Evolutionary conservation across 148 eudicot genomes (phyloP).

Genomic region (Dianthus caryophyllus): DNA sequence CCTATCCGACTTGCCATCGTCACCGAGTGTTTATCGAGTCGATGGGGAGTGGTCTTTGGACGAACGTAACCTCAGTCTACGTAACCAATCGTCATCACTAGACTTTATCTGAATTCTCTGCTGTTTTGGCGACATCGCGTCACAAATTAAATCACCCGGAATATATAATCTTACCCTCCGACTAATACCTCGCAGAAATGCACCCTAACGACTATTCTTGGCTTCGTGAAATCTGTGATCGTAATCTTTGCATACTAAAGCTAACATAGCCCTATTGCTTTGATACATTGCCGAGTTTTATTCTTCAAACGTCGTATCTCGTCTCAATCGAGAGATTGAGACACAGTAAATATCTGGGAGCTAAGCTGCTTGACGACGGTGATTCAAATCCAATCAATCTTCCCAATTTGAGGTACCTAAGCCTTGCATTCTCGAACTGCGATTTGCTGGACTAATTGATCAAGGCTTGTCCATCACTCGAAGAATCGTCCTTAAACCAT

Average conservation of each 20-base stretch:
- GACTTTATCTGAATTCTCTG: background rate
- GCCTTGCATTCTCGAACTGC: background rate
- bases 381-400: background rate
- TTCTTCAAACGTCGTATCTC: background rate
- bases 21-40: background rate
- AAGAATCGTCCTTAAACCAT: background rate
- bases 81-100: background rate
- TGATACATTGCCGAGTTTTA: background rate
- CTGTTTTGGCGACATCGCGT: too few species aligned
- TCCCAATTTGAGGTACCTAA: background rate
- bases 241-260: too few species aligned
- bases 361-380: slow-evolving; percentile 3
- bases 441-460: background rate
- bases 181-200: too few species aligned
- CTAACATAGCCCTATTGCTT: too few species aligned
- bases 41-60: slow-evolving; percentile 6
- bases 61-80: background rate
- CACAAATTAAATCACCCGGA: background rate
- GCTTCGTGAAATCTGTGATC: too few species aligned
- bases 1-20: background rate
- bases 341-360: background rate
- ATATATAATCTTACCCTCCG: too few species aligned
- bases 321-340: background rate
- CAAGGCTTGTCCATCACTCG: background rate
- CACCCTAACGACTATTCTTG: too few species aligned